Base-by-base conservation (phyloP, 306 rosid genomes). In the Citrullus amarus region DNA sequence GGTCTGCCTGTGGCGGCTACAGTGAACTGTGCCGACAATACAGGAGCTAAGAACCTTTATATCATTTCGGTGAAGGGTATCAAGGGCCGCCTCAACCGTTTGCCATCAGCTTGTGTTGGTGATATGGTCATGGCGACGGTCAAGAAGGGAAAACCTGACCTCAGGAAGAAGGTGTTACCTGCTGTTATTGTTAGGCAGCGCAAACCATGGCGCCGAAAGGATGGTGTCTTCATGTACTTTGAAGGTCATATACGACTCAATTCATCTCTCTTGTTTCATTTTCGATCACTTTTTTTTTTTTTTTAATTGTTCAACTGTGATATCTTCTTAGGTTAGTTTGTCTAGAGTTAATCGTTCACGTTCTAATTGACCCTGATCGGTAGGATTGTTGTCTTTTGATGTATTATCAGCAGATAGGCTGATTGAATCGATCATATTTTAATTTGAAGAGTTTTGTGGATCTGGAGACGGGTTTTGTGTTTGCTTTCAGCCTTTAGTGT, bases 71-170 rank as follows among this genome's bases (percentile, higher is more conserved):
- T 94, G 53, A 94, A 94, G 81, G 97, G 97, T 4, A 94, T 94
- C 84, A 94, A 94, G 79, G 98, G 98, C 10, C 83, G 93, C 2
- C 83, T 94, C 9, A 90, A 94, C 78, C 93, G 96, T 57, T 85
- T 94, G 62, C 98, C 98, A 1, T 94, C 97, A 0, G 98, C 98
- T 6, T 94, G 97, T 66, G 98, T 89, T 8, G 98, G 98, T 0
- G 97, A 94, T 84, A 94, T 94, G 97, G 98, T 94, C 3, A 94
- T 90, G 97, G 98, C 98, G 28, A 94, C 98, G 34, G 97, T 92
- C 6, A 94, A 94, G 91, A 92, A 94, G 48, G 97, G 97, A 2
- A 93, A 93, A 73, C 97, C 98, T 0, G 96, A 93, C 79, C 96
- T 93, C 18, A 86, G 97, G 79, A 93, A 93, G 86, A 93, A 93